These are phyloP conservation scores for Scleroderma citrinum DNA, from an alignment of 768 basidiomycete species.

Conservation along the genomic window DNA sequence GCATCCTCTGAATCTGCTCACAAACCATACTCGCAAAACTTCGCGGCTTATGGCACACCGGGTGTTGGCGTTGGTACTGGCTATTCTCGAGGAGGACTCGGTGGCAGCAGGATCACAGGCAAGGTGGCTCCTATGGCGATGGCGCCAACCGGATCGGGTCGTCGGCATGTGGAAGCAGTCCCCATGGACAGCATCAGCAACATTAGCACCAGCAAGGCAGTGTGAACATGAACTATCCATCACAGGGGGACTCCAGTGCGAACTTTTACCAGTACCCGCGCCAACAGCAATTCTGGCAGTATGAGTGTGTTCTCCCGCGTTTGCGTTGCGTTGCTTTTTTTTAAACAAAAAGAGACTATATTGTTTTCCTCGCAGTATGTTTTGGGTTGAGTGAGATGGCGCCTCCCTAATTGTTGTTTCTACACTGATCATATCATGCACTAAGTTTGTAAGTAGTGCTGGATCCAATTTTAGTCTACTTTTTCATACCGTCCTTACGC, in stretches of 20 bases:
- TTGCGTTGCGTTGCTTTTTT: background rate
- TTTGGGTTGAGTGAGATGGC: no score
- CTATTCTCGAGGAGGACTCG: slow-evolving; percentile 37
- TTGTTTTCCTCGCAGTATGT: background rate
- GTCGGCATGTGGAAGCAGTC: slow-evolving; percentile 36
- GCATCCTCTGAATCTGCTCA: slow-evolving; percentile 68
- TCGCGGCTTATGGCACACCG: slow-evolving; percentile 45
- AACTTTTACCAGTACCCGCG: slow-evolving; percentile 69
- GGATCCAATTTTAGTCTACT: no score
- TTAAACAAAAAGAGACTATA: no score
- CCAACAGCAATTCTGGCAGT: slow-evolving; percentile 55
- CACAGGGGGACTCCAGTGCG: slow-evolving; percentile 51
- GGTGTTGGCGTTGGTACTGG: slow-evolving; percentile 40
- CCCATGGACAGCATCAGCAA: slow-evolving; percentile 38
- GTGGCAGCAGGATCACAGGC: slow-evolving; percentile 38
- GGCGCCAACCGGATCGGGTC: slow-evolving; percentile 39
- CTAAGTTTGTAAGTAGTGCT: no score
- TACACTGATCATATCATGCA: no score
- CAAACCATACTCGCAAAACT: slow-evolving; percentile 59
- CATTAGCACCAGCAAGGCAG: slow-evolving; percentile 17
- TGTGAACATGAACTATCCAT: slow-evolving; percentile 37
- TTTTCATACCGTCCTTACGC: no score
- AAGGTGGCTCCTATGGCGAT: slow-evolving; percentile 36
- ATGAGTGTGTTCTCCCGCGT: slow-evolving; percentile 49
- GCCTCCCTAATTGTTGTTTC: background rate